A percentile compares a stretch with the other conserved stretches of the same genome.
Evolutionary conservation across 495 filamentous ascomycete species (phyloP).

Genomic region (Ramalina intermedia): DNA sequence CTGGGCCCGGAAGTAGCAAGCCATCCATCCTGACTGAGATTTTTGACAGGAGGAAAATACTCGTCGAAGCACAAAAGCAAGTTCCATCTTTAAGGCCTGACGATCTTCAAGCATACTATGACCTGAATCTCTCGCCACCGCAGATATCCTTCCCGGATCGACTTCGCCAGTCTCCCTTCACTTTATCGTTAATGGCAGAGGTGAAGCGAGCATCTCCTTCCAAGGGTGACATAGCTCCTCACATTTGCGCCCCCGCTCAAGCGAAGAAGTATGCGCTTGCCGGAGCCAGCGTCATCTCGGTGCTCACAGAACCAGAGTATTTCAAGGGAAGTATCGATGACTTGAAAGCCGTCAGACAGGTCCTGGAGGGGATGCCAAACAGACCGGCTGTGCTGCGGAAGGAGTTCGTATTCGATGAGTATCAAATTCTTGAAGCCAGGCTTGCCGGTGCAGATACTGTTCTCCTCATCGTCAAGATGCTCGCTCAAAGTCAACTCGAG

Average conservation of each 20-base stretch:
- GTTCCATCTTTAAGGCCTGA: constrained; percentile 70
- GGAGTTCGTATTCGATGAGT: constrained; percentile 96
- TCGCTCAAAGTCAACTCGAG: constrained; percentile 58
- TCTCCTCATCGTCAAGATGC: constrained; percentile 96
- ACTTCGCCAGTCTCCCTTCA: constrained; percentile 64
- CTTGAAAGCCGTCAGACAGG: constrained; percentile 73
- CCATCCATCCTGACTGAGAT: constrained; percentile 81
- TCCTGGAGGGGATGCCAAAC: constrained; percentile 77
- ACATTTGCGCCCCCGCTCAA: constrained; percentile 77
- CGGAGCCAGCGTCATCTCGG: constrained; percentile 90
- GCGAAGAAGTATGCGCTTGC: constrained; percentile 85
- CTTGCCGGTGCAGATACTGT: constrained; percentile 92
- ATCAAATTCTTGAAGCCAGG: constrained; percentile 91
- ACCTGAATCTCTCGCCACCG: constrained; percentile 70
- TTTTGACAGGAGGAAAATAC: constrained; percentile 65
- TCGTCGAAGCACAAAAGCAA: constrained; percentile 70
- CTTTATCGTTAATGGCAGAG: constrained; percentile 82
- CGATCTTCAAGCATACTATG: constrained; percentile 79
- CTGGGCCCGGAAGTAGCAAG: constrained; percentile 6
- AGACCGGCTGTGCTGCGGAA: constrained; percentile 85
- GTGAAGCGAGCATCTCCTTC: constrained; percentile 95
- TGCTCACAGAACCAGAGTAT: constrained; percentile 95
- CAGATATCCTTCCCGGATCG: constrained; percentile 70
- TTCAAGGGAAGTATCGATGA: constrained; percentile 98
- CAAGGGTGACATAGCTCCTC: constrained; percentile 82